Evolutionary conservation across 2,329 filamentous ascomycete species (phyloP).

Genomic region (Exophiala calicioides): DNA sequence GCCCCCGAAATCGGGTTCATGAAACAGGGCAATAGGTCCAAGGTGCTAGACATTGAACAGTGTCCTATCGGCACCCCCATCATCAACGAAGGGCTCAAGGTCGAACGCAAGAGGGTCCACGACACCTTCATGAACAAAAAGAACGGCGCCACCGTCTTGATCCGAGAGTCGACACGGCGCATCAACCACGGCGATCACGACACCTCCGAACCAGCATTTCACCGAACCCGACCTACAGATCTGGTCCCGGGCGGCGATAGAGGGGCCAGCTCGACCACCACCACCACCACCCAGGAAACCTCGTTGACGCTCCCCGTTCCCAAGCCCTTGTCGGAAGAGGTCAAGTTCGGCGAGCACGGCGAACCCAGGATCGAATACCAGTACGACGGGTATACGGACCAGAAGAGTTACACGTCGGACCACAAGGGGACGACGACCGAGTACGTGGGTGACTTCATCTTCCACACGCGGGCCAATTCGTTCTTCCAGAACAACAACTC

Average conservation of each 20-base stretch:
- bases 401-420: constrained; percentile 88
- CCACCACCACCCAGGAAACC: not conserved
- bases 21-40: constrained; percentile 58
- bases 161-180: constrained; percentile 80
- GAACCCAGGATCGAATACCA: constrained; percentile 57
- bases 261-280: not conserved
- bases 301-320: constrained; percentile 7
- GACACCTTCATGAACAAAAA: constrained; percentile 70
- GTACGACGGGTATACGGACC: constrained; percentile 64
- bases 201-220: no score
- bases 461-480: constrained; percentile 86
- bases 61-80: constrained; percentile 92
- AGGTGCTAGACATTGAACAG: constrained; percentile 91
- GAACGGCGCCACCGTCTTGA: constrained; percentile 80
- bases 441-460: constrained; percentile 80
- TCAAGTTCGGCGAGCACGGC: constrained; percentile 39
- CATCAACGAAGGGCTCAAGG: constrained; percentile 74
- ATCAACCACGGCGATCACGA: no score
- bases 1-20: constrained; percentile 48
- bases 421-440: constrained; percentile 80
- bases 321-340: constrained; percentile 5
- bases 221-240: not conserved
- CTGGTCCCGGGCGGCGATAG: constrained; percentile 14
- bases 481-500: constrained; percentile 99
- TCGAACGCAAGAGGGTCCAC: constrained; percentile 74